Percentiles rank a stretch among this genome's conserved stretches.
These are phyloP conservation scores for Schizochytrium sp. DNA, from an alignment of 108 stramenopile species.

Conservation along the genomic window DNA sequence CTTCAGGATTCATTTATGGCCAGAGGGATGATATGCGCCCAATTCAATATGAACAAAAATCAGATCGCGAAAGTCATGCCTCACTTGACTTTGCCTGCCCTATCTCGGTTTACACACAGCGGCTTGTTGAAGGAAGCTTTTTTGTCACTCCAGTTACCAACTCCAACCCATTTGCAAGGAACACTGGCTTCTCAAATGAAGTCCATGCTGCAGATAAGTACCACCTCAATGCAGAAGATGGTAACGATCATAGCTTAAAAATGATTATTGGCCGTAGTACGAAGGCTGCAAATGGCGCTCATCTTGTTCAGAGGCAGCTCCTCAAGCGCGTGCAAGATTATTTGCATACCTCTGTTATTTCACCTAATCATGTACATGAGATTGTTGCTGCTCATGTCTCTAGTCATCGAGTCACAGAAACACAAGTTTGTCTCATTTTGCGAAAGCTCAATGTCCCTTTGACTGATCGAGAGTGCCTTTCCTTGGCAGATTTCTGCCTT, in stretches of 20 bases:
- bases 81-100: neutral
- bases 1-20: neutral
- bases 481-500: neutral
- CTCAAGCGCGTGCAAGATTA: neutral
- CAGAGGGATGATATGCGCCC: neutral
- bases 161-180: constrained; percentile 32
- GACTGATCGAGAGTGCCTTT: neutral
- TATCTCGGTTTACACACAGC: constrained; percentile 37
- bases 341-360: neutral
- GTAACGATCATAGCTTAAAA: neutral
- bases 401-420: neutral
- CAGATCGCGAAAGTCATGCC: neutral
- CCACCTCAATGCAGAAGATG: constrained; percentile 39
- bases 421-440: neutral
- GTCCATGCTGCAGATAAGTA: neutral
- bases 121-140: constrained; percentile 33
- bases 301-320: neutral
- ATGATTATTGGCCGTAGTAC: neutral
- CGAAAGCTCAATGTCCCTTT: neutral
- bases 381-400: constrained; percentile 8
- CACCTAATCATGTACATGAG: constrained; percentile 23
- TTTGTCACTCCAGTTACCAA: neutral
- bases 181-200: constrained; percentile 17
- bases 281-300: neutral
- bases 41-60: neutral